Base-by-base conservation (phyloP, 768 basidiomycete genomes). In the Thelephora aurantiotincta region DNA sequence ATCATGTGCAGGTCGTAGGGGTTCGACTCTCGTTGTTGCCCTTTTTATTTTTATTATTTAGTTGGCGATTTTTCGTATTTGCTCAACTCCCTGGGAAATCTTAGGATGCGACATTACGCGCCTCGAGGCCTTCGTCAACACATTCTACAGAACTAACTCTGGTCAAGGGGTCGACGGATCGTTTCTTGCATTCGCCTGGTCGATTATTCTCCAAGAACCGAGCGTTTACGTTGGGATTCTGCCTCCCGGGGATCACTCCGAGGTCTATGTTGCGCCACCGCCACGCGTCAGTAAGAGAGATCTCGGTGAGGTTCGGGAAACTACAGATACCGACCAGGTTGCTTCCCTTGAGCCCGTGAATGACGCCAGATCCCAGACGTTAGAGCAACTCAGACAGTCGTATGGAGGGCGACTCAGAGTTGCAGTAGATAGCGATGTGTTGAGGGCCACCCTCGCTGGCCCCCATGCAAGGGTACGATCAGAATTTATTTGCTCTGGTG, bases 141-240 rank as follows among this genome's bases (percentile, higher is more conserved):
- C 72, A 18, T 91, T 82, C 58, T 82, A 87, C 62, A 65, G 2
- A 68, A 69, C 38, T 56, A 68, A 42, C 56, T 45, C 55, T 12
- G 57, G 63, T 2, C 87, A 91, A 55, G 75, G 67, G 48, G 65
- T 79, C 16, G 91, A 94, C 58, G 80, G 84, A 55, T 63, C 73
- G 2, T 89, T 87, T 57, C 77, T 76, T 60, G 73, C 79, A 2
- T 91, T 87, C 61, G 73, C 90, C 16, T 93, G 87, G 87, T 79
- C 80, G 0, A 66, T 87, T 30, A 69, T 93, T 36, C 76, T 82
- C 19, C 77, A 78, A 52, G 80, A 87, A 51, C 75, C 84, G 0
- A 80, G 80, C 5, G 75, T 91, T 34, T 68, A 74, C 36, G 77
- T 93, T n/a, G 90, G 89, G 13, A 74, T 69, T 0, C 64, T 80